Conservation (phyloP, 1,284 basidiomycete genomes). For the Pseudozyma sp. region DNA sequence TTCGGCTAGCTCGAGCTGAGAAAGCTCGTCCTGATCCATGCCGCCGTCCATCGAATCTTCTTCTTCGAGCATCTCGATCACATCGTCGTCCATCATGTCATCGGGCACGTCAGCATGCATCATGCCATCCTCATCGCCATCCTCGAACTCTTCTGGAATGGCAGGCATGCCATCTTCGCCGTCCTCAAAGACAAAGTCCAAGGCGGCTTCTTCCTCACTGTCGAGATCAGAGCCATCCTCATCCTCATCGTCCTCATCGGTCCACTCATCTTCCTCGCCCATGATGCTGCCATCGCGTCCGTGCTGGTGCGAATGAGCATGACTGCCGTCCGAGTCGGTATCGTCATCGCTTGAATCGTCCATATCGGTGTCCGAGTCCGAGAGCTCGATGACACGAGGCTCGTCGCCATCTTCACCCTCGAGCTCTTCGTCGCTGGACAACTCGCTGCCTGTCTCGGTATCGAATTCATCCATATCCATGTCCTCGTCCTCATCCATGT, state of each 20-base stretch:
- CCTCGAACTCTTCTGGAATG: conserved; percentile 44
- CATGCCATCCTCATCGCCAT: conserved; percentile 28
- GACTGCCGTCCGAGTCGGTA: conserved; percentile 45
- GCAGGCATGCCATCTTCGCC: conserved; percentile 36
- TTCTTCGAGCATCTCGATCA: conserved; percentile 55
- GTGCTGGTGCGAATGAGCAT: conserved; percentile 48
- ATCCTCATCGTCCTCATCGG: conserved; percentile 56
- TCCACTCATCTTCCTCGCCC: conserved; percentile 70
- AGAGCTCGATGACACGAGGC: conserved; percentile 69
- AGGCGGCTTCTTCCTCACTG: conserved; percentile 74
- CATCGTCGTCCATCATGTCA: conserved; percentile 47
- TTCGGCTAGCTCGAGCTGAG: conserved; percentile 62
- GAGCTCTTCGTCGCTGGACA: conserved; percentile 70
- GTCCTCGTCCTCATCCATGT: conserved; percentile 90
- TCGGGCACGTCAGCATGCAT: conserved; percentile 39
- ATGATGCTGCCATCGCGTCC: conserved; percentile 65
- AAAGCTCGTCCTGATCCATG: conserved; percentile 57
- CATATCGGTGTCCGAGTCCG: conserved; percentile 58
- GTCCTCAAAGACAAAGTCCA: conserved; percentile 59
- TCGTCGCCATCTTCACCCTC: conserved; percentile 66
- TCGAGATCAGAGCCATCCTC: conserved; percentile 60
- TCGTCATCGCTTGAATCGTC: conserved; percentile 43
- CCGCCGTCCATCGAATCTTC: conserved; percentile 51
- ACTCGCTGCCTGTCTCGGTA: conserved; percentile 54
- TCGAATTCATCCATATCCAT: conserved; percentile 82